Conservation (phyloP, 1,284 basidiomycete genomes). For the Fistulinella cinereoalba region DNA sequence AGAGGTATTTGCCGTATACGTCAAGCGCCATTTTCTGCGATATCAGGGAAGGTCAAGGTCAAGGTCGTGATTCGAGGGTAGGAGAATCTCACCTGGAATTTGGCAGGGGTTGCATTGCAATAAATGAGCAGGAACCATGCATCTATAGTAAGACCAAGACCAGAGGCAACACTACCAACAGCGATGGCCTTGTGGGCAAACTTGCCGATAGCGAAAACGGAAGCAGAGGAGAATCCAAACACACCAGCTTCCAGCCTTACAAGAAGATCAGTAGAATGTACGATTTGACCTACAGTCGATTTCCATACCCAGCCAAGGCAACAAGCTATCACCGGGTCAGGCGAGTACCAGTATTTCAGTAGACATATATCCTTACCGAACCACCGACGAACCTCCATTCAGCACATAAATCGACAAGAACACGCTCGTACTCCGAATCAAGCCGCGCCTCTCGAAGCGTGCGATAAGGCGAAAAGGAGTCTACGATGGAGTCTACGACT, state of each 20-base stretch:
- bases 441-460: constrained; percentile 45
- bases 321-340: constrained; percentile 38
- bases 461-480: constrained; percentile 52
- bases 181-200: constrained; percentile 50
- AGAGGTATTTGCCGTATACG: constrained; percentile 57
- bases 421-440: constrained; percentile 48
- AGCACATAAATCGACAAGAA: constrained; percentile 36
- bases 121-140: constrained; percentile 65
- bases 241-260: constrained; percentile 52
- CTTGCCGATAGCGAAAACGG: constrained; percentile 46
- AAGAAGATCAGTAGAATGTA: constrained; percentile 2
- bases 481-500: constrained; percentile 41
- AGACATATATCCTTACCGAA: constrained; percentile 29
- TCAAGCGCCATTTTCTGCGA: constrained; percentile 52
- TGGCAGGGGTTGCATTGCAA: constrained; percentile 44
- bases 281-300: not conserved
- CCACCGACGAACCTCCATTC: constrained; percentile 55
- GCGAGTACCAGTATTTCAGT: not conserved
- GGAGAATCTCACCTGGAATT: constrained; percentile 46
- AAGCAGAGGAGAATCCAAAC: constrained; percentile 55
- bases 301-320: constrained; percentile 48
- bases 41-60: not conserved
- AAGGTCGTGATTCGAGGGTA: not conserved
- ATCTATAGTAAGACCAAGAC: constrained; percentile 56
- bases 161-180: constrained; percentile 54